A percentile compares a stretch with the other conserved stretches of the same genome.
These are phyloP conservation scores for Cinchona pubescens DNA, from an alignment of 257 asterid species.

Conservation along the genomic window DNA sequence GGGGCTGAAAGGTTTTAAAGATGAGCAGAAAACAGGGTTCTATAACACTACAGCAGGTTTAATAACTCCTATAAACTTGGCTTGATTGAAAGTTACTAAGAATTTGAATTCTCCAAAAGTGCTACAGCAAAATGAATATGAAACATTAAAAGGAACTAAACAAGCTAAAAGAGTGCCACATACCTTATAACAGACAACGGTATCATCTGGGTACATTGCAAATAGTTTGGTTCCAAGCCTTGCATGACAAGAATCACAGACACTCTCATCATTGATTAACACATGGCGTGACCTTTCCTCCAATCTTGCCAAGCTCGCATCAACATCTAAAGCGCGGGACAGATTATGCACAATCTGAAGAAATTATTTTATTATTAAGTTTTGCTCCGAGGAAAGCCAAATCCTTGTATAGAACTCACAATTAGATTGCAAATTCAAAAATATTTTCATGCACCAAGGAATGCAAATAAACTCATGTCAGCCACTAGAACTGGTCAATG, in stretches of 20 bases:
- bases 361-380: not conserved
- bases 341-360: slow-evolving; percentile 69
- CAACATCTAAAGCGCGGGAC: slow-evolving; percentile 74
- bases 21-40: not conserved
- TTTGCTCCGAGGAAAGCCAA: not conserved
- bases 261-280: slow-evolving; percentile 77
- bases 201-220: slow-evolving; percentile 98
- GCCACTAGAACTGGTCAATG: not conserved
- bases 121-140: not conserved
- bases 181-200: slow-evolving; percentile 91
- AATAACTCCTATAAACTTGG: not conserved
- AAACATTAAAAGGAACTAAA: not conserved
- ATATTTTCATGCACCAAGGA: not conserved
- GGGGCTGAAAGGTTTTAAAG: not conserved
- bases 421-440: not conserved
- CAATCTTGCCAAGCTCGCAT: slow-evolving; percentile 78
- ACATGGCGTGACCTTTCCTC: slow-evolving; percentile 92
- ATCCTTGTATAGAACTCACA: not conserved
- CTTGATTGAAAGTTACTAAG: not conserved
- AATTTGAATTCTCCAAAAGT: not conserved
- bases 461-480: not conserved
- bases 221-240: slow-evolving; percentile 95
- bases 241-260: slow-evolving; percentile 89
- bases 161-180: slow-evolving; percentile 17
- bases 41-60: not conserved